phyloP scores from a whole-genome alignment of 2,329 filamentous ascomycete genomes.

The Xylariaceae sp. region DNA sequence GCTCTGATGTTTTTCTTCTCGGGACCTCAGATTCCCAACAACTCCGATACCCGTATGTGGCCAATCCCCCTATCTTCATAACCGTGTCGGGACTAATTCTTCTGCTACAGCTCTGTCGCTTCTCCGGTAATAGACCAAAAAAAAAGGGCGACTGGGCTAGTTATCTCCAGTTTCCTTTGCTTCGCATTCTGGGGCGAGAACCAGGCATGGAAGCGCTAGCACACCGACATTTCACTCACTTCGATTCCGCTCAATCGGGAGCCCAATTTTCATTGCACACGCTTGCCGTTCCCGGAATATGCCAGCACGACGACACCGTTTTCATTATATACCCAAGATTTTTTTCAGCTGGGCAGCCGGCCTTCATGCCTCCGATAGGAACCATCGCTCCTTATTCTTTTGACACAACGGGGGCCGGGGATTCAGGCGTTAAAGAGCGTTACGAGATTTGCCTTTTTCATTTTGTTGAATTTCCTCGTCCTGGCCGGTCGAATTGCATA shows the following conservation, averaged over 20 bases:
- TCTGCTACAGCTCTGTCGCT: constrained; percentile 10
- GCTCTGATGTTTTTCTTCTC: constrained; percentile 19
- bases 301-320: background rate
- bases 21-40: constrained; percentile 11
- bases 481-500: constrained; percentile 2
- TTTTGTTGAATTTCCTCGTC: background rate
- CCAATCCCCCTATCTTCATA: background rate
- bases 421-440: constrained; percentile 14
- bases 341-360: background rate
- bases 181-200: background rate
- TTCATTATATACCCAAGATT: constrained; percentile 3
- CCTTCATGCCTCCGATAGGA: background rate
- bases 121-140: constrained; percentile 9
- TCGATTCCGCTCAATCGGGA: background rate
- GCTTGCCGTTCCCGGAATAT: background rate
- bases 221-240: background rate
- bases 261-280: background rate
- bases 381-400: constrained; percentile 1
- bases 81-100: background rate
- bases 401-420: background rate
- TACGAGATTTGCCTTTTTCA: background rate
- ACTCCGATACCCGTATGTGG: constrained; percentile 18
- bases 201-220: background rate
- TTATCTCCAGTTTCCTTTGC: background rate
- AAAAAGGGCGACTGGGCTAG: background rate